These are phyloP conservation scores for Fomitopsis pinicola DNA, from an alignment of 1,284 basidiomycete species.

Conservation along the genomic window DNA sequence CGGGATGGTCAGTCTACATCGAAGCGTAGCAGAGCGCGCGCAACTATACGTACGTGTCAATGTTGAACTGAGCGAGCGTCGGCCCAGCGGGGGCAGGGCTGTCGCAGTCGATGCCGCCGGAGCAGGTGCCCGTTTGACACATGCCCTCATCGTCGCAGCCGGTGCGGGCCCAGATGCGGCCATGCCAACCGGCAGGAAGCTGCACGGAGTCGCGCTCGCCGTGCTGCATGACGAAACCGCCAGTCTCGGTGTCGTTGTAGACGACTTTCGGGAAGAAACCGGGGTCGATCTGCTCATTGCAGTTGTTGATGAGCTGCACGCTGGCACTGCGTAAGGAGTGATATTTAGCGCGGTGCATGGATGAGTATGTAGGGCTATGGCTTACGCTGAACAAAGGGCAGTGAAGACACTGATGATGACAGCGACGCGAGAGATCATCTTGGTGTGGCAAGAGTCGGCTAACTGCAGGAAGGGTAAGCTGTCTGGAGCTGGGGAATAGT, in stretches of 20 bases:
- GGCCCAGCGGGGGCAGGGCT: background rate
- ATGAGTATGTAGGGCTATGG: too few relatives aligned
- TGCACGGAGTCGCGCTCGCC: background rate
- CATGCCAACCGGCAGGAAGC: background rate
- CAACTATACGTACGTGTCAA: background rate
- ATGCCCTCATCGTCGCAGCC: background rate
- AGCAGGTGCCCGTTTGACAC: background rate
- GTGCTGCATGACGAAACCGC: background rate
- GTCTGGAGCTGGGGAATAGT: too few relatives aligned
- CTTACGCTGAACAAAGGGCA: background rate
- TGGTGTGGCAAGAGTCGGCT: background rate
- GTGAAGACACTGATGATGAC: background rate
- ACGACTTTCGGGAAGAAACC: background rate
- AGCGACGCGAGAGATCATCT: background rate
- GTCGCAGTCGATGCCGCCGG: background rate
- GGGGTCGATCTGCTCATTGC: background rate
- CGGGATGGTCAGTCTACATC: background rate
- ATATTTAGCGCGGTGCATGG: background rate
- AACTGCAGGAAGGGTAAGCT: too few relatives aligned
- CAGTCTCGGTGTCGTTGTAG: background rate
- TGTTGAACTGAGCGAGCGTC: background rate
- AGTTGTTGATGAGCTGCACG: background rate
- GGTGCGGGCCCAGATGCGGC: background rate
- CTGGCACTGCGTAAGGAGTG: background rate
- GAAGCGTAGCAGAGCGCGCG: too few relatives aligned